Base-by-base conservation (phyloP, 2,329 filamentous ascomycete genomes). In the Exserohilum turcica region DNA sequence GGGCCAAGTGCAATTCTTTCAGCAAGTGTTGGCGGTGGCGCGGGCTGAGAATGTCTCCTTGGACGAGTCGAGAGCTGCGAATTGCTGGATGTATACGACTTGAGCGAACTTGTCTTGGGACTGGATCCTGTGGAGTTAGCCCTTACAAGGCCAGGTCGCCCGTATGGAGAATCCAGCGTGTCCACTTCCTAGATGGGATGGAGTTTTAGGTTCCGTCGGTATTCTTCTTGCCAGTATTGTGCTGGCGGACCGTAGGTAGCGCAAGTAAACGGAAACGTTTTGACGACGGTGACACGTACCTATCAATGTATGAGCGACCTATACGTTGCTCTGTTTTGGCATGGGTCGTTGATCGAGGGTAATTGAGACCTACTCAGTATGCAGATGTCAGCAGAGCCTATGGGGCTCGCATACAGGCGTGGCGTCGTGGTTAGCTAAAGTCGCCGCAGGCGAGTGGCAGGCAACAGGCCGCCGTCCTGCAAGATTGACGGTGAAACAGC, bases 231-330 rank as follows among this genome's bases (percentile, higher is more conserved):
- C 40, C 33, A 36, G 35, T 48, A 49, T 47, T 48, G 35, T 40
- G 44, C 52, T 37, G 54, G 44, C 15, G 52, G 46, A 38, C 49
- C 48, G 21, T 52, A 60, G 37, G 52, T 32, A 24, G 36, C 56
- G 35, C 54, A 59, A 29, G 40, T 45, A 15, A 54, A 42, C 10
- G 53, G 31, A 47, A 58, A 53, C 57, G 60, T 58, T 45, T 31
- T 61, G 55, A 32, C 39, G 54, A 52, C 51, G 45, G 31, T 21
- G 18, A 28, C 35, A 43, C 19, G 21, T 18, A 48, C 35, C 31
- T 44, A 19, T 28, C 5, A 8, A 13, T 27, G n/a, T 15, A 8
- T 44, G 21, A 44, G 19, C n/a, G 21, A 15, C 12, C 8, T 37
- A 19, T 13, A 21, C 6, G 21, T 8, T n/a, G n/a, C n/a, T 18